A percentile compares a stretch with the other conserved stretches of the same genome.
phyloP scores from a whole-genome alignment of 2,329 filamentous ascomycete species.

The Pyricularia grisea region DNA sequence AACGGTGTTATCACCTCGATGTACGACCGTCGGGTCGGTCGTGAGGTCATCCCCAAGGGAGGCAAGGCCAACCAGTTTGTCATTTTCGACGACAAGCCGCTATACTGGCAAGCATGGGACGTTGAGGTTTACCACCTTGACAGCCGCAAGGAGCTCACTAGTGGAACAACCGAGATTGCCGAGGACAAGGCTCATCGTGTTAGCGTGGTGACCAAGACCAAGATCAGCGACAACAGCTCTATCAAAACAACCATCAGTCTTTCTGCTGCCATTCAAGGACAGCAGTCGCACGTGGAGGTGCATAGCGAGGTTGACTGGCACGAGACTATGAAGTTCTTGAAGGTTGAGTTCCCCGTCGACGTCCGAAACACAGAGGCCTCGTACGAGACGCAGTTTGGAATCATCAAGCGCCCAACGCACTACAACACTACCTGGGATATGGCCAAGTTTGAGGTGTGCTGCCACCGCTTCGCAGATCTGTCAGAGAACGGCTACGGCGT shows the following conservation, averaged over 20 bases:
- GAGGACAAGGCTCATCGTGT: slow-evolving; percentile 43
- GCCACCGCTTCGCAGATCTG: slow-evolving; percentile 87
- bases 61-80: slow-evolving; percentile 56
- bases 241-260: slow-evolving; percentile 56
- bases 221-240: slow-evolving; percentile 56
- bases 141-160: slow-evolving; percentile 48
- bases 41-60: slow-evolving; percentile 65
- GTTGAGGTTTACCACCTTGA: slow-evolving; percentile 60
- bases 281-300: slow-evolving; percentile 44
- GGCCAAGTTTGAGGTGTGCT: slow-evolving; percentile 96
- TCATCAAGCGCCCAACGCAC: slow-evolving; percentile 54
- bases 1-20: slow-evolving; percentile 57
- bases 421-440: slow-evolving; percentile 57
- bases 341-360: slow-evolving; percentile 61
- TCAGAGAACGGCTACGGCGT: slow-evolving; percentile 85
- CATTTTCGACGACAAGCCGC: slow-evolving; percentile 59
- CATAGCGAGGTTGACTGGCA: slow-evolving; percentile 58
- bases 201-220: slow-evolving; percentile 49
- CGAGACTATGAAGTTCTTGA: slow-evolving; percentile 62
- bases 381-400: slow-evolving; percentile 60
- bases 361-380: slow-evolving; percentile 55
- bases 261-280: slow-evolving; percentile 29
- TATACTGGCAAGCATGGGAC: slow-evolving; percentile 66
- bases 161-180: slow-evolving; percentile 37
- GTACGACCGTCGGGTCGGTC: slow-evolving; percentile 60